These are phyloP conservation scores for Kwoniella sp. DNA, from an alignment of 768 basidiomycete species.

Conservation along the genomic window DNA sequence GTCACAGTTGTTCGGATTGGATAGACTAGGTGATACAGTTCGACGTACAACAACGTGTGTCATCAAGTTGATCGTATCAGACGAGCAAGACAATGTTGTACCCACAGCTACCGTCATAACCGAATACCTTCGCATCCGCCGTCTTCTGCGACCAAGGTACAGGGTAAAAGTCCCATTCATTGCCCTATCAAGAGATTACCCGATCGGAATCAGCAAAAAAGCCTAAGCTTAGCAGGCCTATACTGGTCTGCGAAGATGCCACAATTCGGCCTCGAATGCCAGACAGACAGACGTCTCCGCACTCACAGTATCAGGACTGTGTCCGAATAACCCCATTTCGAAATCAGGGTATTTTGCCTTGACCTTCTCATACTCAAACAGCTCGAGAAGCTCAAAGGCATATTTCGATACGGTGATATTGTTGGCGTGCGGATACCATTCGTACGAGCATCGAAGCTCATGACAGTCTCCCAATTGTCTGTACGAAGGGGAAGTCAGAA, in stretches of 20 bases:
- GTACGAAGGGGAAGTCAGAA: neutral
- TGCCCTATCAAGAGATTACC: constrained; percentile 26
- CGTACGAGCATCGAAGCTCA: constrained; percentile 40
- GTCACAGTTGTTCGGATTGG: constrained; percentile 50
- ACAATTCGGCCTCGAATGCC: too few species aligned
- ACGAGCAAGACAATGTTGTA: neutral
- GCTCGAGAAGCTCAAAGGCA: constrained; percentile 52
- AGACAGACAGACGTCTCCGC: neutral
- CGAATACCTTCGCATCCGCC: constrained; percentile 49
- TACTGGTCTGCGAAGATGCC: neutral
- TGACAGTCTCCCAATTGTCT: constrained; percentile 55
- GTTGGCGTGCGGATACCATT: constrained; percentile 51
- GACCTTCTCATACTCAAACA: constrained; percentile 44
- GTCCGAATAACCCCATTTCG: constrained; percentile 52
- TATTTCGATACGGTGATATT: constrained; percentile 56
- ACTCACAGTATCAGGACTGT: constrained; percentile 53
- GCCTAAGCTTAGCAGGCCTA: neutral
- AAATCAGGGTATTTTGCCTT: constrained; percentile 37
- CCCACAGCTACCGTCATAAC: constrained; percentile 54
- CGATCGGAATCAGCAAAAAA: constrained; percentile 9
- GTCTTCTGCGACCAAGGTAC: constrained; percentile 42
- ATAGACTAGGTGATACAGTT: constrained; percentile 50
- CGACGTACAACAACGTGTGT: too few species aligned
- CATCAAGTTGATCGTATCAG: too few species aligned
- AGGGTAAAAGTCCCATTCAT: constrained; percentile 55